Base-by-base conservation (phyloP, 2,329 filamentous ascomycete genomes). In the Helotiales sp. region DNA sequence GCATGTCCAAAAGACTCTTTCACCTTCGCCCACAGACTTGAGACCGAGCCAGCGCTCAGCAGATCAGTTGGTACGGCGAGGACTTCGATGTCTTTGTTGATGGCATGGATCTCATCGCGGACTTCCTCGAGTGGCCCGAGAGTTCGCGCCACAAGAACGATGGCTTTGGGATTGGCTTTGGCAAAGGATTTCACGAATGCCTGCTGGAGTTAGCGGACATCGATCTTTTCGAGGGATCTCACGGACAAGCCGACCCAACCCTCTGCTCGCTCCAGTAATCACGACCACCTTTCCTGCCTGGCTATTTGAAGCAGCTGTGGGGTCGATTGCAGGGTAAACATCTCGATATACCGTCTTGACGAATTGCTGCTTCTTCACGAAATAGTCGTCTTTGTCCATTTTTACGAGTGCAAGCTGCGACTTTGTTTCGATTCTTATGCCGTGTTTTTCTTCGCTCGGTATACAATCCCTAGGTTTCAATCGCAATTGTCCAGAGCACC, bases 191-290 rank as follows among this genome's bases (percentile, higher is more conserved):
- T 61, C 26, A 62, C 70, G 30, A 70, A 62, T 3, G 52, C 61
- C 66, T 70, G n/a, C 17, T 6, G 30, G 45, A 17, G 30, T 22
- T 22, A 22, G n/a, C 6, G 24, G 32, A 26, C 7, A 28, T 45
- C 40, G 2, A 7, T 3, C 3, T n/a, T 6, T 20, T 20, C 17
- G 2, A 6, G 17, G 10, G n/a, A 17, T n/a, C 3, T 45, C 22
- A 61, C 49, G 0, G 65, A 69, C 67, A 2, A 57, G 26, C 32
- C 57, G 66, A 49, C 71, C 81, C 24, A 82, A 67, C 1, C 81
- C 81, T 32, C 77, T 77, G 54, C 77, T 79, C 1, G 80, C 79
- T 0, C 81, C 80, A n/a, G 80, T 82, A 66, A 82, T 77, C 2
- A 73, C 60, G 8, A 70, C 50, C 2, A 70, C 65, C 54, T 72